A percentile compares a stretch with the other conserved stretches of the same genome.
phyloP scores from a whole-genome alignment of 768 basidiomycete genomes.

The Leccinum aurantiacum region DNA sequence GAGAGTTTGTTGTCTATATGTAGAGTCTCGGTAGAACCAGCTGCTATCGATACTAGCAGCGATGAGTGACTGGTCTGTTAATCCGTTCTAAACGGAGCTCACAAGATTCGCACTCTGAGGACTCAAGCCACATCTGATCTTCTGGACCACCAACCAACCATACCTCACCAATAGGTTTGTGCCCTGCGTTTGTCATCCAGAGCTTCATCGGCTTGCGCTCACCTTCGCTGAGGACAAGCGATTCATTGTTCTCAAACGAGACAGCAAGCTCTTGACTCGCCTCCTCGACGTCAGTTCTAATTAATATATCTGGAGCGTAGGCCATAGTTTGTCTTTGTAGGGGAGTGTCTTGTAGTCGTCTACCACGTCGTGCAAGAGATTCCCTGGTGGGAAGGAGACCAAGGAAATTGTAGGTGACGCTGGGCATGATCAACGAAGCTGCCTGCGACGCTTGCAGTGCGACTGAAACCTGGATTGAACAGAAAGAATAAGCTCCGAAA shows the following conservation, averaged over 20 bases:
- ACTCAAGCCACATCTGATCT: slow-evolving; percentile 60
- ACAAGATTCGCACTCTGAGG: slow-evolving; percentile 24
- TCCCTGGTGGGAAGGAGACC: slow-evolving; percentile 69
- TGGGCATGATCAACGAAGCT: slow-evolving; percentile 53
- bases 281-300: slow-evolving; percentile 62
- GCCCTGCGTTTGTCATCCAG: slow-evolving; percentile 68
- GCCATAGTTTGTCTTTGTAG: slow-evolving; percentile 64
- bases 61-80: slow-evolving; percentile 5
- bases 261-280: slow-evolving; percentile 63
- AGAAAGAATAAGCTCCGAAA: slow-evolving; percentile 1
- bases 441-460: slow-evolving; percentile 54
- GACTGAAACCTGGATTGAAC: slow-evolving; percentile 53
- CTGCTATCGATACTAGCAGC: slow-evolving; percentile 13
- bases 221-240: slow-evolving; percentile 60
- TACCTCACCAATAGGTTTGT: slow-evolving; percentile 58
- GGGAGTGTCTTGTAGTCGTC: slow-evolving; percentile 71
- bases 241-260: slow-evolving; percentile 54
- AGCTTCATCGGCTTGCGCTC: slow-evolving; percentile 58
- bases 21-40: slow-evolving; percentile 38
- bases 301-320: slow-evolving; percentile 67
- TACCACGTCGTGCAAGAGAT: slow-evolving; percentile 67
- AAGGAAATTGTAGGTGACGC: slow-evolving; percentile 69
- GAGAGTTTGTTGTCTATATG: slow-evolving; percentile 54
- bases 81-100: slow-evolving; percentile 7
- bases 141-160: slow-evolving; percentile 64